Evolutionary conservation across 208 protist species (phyloP).

Genomic region (Ichthyophonus hoferi): DNA sequence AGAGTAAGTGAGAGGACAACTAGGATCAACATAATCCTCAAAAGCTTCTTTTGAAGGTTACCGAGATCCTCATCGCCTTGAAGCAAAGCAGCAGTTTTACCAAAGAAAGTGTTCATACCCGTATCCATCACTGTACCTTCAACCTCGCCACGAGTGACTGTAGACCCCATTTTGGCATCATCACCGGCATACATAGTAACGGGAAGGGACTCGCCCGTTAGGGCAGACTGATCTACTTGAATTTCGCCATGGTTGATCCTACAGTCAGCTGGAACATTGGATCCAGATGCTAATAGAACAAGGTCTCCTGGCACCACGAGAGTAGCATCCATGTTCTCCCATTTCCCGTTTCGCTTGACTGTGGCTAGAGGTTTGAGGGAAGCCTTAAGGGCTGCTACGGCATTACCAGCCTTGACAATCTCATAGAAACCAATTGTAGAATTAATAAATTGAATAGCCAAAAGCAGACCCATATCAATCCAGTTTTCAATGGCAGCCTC

Average conservation of each 20-base stretch:
- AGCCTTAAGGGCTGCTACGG: slow-evolving; percentile 80
- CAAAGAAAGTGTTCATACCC: slow-evolving; percentile 83
- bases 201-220: slow-evolving; percentile 90
- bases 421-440: slow-evolving; percentile 77
- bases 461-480: slow-evolving; percentile 13
- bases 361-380: slow-evolving; percentile 74
- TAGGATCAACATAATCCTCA: slow-evolving; percentile 53
- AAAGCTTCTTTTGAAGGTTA: slow-evolving; percentile 24
- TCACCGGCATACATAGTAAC: slow-evolving; percentile 76
- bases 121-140: slow-evolving; percentile 67
- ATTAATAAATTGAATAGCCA: slow-evolving; percentile 46
- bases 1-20: slow-evolving; percentile 42
- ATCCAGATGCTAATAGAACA: slow-evolving; percentile 77
- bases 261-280: slow-evolving; percentile 83
- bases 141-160: slow-evolving; percentile 63
- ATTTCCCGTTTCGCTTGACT: slow-evolving; percentile 71
- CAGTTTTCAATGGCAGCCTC: slow-evolving; percentile 48
- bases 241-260: slow-evolving; percentile 68
- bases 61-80: slow-evolving; percentile 40
- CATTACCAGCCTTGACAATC: slow-evolving; percentile 77
- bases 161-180: slow-evolving; percentile 80
- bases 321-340: slow-evolving; percentile 44
- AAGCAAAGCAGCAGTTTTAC: slow-evolving; percentile 79
- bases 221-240: slow-evolving; percentile 82
- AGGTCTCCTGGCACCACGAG: slow-evolving; percentile 85